Evolutionary conservation across 371 early-diverging fungal genomes (phyloP).

Genomic region (Saksenaea vasiformis): DNA sequence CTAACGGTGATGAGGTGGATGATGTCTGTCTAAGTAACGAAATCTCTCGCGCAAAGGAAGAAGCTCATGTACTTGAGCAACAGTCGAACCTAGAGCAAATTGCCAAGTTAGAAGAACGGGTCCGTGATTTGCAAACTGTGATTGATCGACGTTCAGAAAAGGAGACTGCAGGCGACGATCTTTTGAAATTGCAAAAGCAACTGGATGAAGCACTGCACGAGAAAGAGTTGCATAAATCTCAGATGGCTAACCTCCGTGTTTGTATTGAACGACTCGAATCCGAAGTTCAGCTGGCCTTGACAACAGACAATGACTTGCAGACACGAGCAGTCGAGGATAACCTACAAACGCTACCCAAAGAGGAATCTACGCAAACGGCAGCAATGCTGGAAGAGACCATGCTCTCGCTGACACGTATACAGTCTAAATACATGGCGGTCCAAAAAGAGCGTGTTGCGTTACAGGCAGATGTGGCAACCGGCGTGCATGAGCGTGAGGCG

Average conservation of each 20-base stretch:
- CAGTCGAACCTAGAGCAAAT: slow-evolving; percentile 18
- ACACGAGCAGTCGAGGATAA: too few species aligned
- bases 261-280: not conserved
- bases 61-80: slow-evolving; percentile 18
- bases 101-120: slow-evolving; percentile 13
- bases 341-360: too few species aligned
- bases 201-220: slow-evolving; percentile 9
- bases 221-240: not conserved
- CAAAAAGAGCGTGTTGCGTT: too few species aligned
- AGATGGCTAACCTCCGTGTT: not conserved
- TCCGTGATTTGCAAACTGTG: slow-evolving; percentile 11
- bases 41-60: slow-evolving; percentile 43
- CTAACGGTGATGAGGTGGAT: not conserved
- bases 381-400: too few species aligned
- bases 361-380: too few species aligned
- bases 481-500: not conserved
- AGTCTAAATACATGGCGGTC: too few species aligned
- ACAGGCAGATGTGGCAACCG: too few species aligned
- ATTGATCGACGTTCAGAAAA: slow-evolving; percentile 5
- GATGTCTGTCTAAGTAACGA: slow-evolving; percentile 30
- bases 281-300: not conserved
- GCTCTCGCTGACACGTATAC: too few species aligned
- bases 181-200: not conserved
- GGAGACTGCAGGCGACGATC: slow-evolving; percentile 8
- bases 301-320: not conserved